Conservation (phyloP, 2,329 filamentous ascomycete species). For the Phialophora expanda region DNA sequence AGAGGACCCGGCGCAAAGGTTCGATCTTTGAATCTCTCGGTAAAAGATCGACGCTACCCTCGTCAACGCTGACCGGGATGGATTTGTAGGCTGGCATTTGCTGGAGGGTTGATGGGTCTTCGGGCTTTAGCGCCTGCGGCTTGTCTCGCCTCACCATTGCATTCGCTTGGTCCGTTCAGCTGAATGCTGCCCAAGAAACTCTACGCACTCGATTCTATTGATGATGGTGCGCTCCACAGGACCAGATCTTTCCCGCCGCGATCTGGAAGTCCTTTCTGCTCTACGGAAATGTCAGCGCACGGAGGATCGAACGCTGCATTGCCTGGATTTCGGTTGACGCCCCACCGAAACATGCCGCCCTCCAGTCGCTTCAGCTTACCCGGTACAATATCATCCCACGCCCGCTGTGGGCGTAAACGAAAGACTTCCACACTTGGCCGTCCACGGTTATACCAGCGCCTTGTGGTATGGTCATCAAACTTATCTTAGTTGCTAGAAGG, state of each 20-base stretch:
- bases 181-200: constrained; percentile 1
- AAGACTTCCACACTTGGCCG: neutral
- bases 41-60: constrained; percentile 21
- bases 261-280: neutral
- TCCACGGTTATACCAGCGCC: neutral
- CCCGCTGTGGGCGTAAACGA: neutral
- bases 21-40: constrained; percentile 19
- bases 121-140: constrained; percentile 9
- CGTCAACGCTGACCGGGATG: constrained; percentile 2
- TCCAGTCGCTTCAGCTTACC: neutral
- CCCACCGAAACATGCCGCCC: neutral
- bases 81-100: constrained; percentile 1
- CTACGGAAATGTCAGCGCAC: neutral
- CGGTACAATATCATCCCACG: neutral
- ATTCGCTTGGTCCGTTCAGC: neutral
- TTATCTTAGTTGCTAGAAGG: neutral
- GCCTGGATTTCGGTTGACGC: neutral
- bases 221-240: neutral
- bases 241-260: neutral
- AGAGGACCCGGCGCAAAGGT: constrained; percentile 1
- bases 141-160: constrained; percentile 9
- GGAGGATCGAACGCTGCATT: neutral
- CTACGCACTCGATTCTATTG: neutral
- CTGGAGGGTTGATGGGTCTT: neutral
- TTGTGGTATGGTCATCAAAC: neutral